phyloP scores from a whole-genome alignment of 1,139 yeast species.

The Meyerozyma elateridarum region DNA sequence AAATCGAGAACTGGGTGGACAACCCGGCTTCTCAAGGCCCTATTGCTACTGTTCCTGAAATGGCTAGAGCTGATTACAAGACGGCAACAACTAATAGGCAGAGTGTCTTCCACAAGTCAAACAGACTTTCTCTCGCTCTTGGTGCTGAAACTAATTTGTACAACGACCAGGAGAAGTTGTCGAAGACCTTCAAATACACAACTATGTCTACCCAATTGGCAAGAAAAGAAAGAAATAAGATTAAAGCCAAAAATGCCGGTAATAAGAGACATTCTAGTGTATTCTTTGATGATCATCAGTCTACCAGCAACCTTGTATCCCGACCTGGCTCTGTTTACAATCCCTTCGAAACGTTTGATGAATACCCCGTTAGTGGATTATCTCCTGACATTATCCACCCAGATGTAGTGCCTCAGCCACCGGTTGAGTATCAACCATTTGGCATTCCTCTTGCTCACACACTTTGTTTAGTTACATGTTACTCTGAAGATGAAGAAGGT shows the following conservation, averaged over 20 bases:
- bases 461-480: slow-evolving; percentile 83
- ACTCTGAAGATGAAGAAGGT: slow-evolving; percentile 87
- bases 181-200: slow-evolving; percentile 45
- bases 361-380: slow-evolving; percentile 40
- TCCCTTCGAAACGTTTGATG: slow-evolving; percentile 41
- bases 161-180: slow-evolving; percentile 29
- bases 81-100: slow-evolving; percentile 39
- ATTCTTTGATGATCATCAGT: slow-evolving; percentile 30
- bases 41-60: slow-evolving; percentile 47
- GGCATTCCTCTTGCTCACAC: slow-evolving; percentile 85
- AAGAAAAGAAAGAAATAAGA: slow-evolving; percentile 12
- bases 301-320: slow-evolving; percentile 34
- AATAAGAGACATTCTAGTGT: slow-evolving; percentile 19
- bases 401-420: slow-evolving; percentile 80
- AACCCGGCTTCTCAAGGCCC: slow-evolving; percentile 51
- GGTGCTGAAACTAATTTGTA: slow-evolving; percentile 37
- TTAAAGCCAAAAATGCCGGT: slow-evolving; percentile 12
- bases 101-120: slow-evolving; percentile 34
- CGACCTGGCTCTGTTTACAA: slow-evolving; percentile 31
- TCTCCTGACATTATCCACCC: slow-evolving; percentile 71
- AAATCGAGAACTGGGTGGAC: slow-evolving; percentile 78
- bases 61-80: slow-evolving; percentile 48
- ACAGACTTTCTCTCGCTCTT: slow-evolving; percentile 38
- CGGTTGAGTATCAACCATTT: slow-evolving; percentile 81
- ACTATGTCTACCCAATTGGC: slow-evolving; percentile 59